Percentiles rank a stretch among this genome's conserved stretches.
Evolutionary conservation across 179 eudicot species (phyloP).

Genomic region (Heliamphora pulchella): DNA sequence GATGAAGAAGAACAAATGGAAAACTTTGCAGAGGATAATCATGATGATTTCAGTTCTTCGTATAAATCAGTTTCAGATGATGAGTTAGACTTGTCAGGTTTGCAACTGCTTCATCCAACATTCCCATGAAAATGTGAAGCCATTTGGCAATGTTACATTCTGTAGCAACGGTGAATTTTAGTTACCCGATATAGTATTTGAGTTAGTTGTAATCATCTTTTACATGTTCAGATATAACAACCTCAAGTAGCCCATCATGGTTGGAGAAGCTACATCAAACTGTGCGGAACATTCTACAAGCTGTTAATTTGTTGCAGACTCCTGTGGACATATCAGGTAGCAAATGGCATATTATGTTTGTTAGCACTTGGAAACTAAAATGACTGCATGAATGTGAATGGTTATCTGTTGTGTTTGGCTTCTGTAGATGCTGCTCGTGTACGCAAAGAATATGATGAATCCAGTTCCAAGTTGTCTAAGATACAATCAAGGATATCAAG

Average conservation of each 20-base stretch:
- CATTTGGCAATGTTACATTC: constrained; percentile 3
- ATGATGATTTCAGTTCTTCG: constrained; percentile 46
- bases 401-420: constrained; percentile 16
- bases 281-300: constrained; percentile 62
- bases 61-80: constrained; percentile 68
- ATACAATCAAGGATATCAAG: constrained; percentile 87
- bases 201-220: neutral
- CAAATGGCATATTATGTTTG: constrained; percentile 9
- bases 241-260: constrained; percentile 64
- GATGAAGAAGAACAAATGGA: constrained; percentile 40
- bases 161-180: neutral
- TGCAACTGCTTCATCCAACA: constrained; percentile 14
- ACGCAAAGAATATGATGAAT: constrained; percentile 88
- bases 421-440: constrained; percentile 80
- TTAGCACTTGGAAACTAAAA: neutral
- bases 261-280: constrained; percentile 82
- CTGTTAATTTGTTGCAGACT: constrained; percentile 71
- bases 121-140: neutral
- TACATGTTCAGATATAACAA: constrained; percentile 35
- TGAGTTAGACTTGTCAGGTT: constrained; percentile 58
- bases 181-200: neutral
- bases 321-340: constrained; percentile 81
- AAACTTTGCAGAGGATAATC: constrained; percentile 47
- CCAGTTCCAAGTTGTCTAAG: constrained; percentile 73
- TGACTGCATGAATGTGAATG: neutral